Evolutionary conservation across 306 rosid genomes (phyloP).

Genomic region (Trifolium subterraneum): DNA sequence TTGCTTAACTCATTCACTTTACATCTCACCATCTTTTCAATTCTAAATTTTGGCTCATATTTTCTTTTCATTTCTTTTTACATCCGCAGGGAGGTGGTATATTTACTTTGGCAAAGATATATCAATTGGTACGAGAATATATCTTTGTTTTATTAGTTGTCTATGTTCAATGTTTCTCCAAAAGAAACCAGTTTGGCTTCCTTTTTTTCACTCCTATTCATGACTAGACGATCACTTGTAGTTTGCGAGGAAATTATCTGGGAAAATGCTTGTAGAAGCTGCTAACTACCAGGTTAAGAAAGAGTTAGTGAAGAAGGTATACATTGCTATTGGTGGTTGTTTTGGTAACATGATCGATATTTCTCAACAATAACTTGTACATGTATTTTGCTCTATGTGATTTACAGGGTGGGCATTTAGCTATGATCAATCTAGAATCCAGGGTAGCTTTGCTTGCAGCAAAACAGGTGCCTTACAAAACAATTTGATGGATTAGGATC

Average conservation of each 20-base stretch:
- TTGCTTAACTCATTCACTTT: slow-evolving; percentile 6
- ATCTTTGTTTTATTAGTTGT: slow-evolving; percentile 34
- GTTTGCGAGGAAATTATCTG: slow-evolving; percentile 76
- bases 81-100: slow-evolving; percentile 77
- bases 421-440: slow-evolving; percentile 79
- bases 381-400: slow-evolving; percentile 41
- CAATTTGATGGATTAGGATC: background rate
- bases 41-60: slow-evolving; percentile 34
- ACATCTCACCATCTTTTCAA: background rate
- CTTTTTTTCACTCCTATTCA: slow-evolving; percentile 10
- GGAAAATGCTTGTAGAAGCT: slow-evolving; percentile 81
- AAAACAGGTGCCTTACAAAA: slow-evolving; percentile 62
- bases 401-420: slow-evolving; percentile 88
- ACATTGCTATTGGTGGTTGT: slow-evolving; percentile 19
- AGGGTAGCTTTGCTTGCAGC: slow-evolving; percentile 92
- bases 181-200: slow-evolving; percentile 7
- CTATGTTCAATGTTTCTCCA: slow-evolving; percentile 12
- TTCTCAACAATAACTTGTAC: slow-evolving; percentile 37
- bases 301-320: slow-evolving; percentile 83
- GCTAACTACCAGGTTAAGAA: slow-evolving; percentile 87
- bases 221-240: slow-evolving; percentile 49
- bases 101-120: slow-evolving; percentile 72
- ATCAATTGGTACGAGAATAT: slow-evolving; percentile 69
- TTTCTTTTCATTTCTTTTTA: slow-evolving; percentile 39
- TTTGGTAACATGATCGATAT: slow-evolving; percentile 25